Conservation (phyloP, 1,284 basidiomycete genomes). For the Cronartium quercuum region DNA sequence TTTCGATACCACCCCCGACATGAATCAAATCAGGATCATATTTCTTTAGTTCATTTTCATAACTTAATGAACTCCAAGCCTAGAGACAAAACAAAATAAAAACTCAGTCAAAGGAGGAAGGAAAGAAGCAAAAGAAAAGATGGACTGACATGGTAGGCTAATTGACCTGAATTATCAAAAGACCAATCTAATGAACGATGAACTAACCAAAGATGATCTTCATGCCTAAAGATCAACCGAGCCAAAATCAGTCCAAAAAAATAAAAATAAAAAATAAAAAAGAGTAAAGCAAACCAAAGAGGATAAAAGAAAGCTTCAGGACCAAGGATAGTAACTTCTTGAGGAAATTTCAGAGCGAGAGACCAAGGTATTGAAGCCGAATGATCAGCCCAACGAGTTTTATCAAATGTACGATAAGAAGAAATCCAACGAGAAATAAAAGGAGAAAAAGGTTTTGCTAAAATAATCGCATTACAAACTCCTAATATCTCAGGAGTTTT, state of each 20-base stretch:
- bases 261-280: neutral
- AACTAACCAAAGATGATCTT: constrained; percentile 31
- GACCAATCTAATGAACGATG: constrained; percentile 26
- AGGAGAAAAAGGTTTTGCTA: constrained; percentile 49
- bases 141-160: constrained; percentile 22
- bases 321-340: constrained; percentile 52
- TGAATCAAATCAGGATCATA: constrained; percentile 26
- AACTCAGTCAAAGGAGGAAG: neutral
- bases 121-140: neutral
- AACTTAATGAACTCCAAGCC: constrained; percentile 37
- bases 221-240: constrained; percentile 15
- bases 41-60: neutral
- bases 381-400: constrained; percentile 51
- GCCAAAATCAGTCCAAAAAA: neutral
- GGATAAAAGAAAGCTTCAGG: constrained; percentile 54
- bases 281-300: constrained; percentile 47
- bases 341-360: constrained; percentile 50
- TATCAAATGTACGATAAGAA: constrained; percentile 51
- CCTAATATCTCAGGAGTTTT: constrained; percentile 48
- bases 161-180: constrained; percentile 28
- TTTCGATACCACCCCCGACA: constrained; percentile 2
- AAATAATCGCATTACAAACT: constrained; percentile 54
- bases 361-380: constrained; percentile 49
- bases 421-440: constrained; percentile 51
- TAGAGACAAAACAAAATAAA: neutral